Evolutionary conservation across 2,329 filamentous ascomycete genomes (phyloP), one percentile per base, ranked within the genome.

Genomic region (Xylariaceae sp.): DNA sequence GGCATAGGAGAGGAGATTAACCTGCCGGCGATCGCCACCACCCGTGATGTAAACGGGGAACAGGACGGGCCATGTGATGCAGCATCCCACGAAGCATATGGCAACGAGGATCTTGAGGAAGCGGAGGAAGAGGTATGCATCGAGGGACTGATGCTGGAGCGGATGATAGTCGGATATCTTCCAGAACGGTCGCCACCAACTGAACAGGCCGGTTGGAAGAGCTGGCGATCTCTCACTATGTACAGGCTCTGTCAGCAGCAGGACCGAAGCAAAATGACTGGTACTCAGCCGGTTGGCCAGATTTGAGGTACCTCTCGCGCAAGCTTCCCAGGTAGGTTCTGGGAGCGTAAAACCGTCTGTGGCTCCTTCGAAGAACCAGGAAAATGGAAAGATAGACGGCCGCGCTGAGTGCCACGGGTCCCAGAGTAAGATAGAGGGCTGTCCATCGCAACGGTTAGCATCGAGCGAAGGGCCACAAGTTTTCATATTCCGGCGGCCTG

Each of bases 31-130:
- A 1, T 66, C 68, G 12, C 69, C 81, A 15, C 82, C 81, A 18
- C 90, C 92, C 1, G 88, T 96, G 23, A 79, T 80, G 61, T 97
- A 94, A 60, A 97, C 69, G 0, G 92, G 89, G 53, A 78, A 88
- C 15, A 97, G 69, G 27, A 96, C 71, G 0, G 92, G 90, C 81
- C 86, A 95, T 13, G 87, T 89, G 43, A 97, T 81, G 51, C 75
- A 69, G 55, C 82, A 86, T 41, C 92, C 92, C 8, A 90, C 82
- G 31, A 97, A 76, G 64, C 84, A 89, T 50, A 94, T 83, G 43
- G 81, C 68, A 21, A 83, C 72, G 6, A 83, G 66, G 48, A 89
- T 83, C 56, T 88, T 87, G 48, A 97, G 67, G 56, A 90, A 95
- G 24, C 90, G 87, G 18, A 97, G 71, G 60, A 94, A 88, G 36